Percentiles rank a stretch among this genome's conserved stretches.
phyloP scores from a whole-genome alignment of 2,329 filamentous ascomycete genomes.

The Trichophyton equinum region DNA sequence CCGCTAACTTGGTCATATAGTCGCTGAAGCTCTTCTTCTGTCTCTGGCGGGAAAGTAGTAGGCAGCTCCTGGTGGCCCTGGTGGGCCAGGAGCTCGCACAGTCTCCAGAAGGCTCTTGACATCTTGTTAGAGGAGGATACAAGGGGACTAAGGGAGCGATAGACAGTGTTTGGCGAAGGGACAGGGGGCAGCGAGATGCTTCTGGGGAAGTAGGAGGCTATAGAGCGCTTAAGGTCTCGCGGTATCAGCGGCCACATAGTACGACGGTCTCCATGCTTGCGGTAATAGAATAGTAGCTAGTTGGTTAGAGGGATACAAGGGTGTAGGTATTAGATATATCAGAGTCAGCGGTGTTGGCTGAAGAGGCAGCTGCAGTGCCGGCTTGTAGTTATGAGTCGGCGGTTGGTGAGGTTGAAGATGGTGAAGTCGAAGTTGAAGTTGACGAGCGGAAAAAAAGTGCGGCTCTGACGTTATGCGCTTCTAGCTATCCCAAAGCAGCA shows the following conservation, averaged over 20 bases:
- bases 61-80: conserved; percentile 3
- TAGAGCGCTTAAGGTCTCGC: not conserved
- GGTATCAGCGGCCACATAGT: not conserved
- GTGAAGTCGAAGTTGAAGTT: not conserved
- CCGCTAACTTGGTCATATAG: not conserved
- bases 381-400: too few species aligned
- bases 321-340: not conserved
- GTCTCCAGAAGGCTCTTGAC: conserved; percentile 7
- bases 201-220: not conserved
- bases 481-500: not conserved
- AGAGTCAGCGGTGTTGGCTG: not conserved
- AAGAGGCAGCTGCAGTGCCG: not conserved
- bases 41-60: not conserved
- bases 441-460: not conserved
- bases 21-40: not conserved
- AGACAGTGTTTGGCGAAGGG: conserved; percentile 4
- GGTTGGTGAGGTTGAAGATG: not conserved
- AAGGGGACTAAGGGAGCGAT: conserved; percentile 8
- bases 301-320: not conserved
- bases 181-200: not conserved
- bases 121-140: conserved; percentile 3
- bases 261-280: not conserved
- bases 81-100: conserved; percentile 10
- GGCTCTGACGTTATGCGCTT: not conserved
- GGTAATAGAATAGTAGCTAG: not conserved